Percentiles rank a stretch among this genome's conserved stretches.
Conservation (phyloP, 208 protist genomes). For the Leishmania tarentolae region DNA sequence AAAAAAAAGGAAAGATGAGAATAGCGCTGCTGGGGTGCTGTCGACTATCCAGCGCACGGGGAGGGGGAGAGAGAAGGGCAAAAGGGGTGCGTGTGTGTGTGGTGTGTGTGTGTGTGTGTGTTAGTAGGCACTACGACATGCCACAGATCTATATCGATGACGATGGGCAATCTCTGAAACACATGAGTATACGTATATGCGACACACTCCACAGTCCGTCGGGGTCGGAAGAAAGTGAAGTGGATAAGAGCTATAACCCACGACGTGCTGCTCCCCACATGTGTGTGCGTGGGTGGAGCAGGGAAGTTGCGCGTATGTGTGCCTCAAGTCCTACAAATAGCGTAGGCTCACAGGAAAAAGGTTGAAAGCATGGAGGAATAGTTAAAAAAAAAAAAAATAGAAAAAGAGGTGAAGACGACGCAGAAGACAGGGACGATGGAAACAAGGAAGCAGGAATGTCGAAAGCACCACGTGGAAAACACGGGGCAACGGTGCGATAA, state of each 20-base stretch:
- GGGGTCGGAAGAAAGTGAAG: not conserved
- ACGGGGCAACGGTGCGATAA: not conserved
- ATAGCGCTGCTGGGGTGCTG: not conserved
- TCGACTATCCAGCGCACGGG: not conserved
- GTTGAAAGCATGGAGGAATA: not conserved
- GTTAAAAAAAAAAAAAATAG: not conserved
- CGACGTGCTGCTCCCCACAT: not conserved
- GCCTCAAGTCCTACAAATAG: not conserved
- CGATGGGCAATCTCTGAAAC: not conserved
- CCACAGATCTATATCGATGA: not conserved
- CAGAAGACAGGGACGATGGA: not conserved
- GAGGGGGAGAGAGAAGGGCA: not conserved
- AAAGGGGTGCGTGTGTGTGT: not conserved
- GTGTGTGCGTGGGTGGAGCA: not conserved
- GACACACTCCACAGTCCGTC: not conserved
- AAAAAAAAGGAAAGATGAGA: not conserved
- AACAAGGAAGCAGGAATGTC: not conserved
- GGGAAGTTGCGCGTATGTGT: not conserved
- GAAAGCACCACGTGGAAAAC: not conserved
- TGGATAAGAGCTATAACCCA: not conserved
- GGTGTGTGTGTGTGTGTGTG: constrained; percentile 3
- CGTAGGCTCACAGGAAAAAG: not conserved
- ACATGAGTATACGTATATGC: not conserved
- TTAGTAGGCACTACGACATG: not conserved
- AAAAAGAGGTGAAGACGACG: not conserved